These are phyloP conservation scores for Casuarina equisetifolia DNA, from an alignment of 306 rosid genomes.

Conservation along the genomic window DNA sequence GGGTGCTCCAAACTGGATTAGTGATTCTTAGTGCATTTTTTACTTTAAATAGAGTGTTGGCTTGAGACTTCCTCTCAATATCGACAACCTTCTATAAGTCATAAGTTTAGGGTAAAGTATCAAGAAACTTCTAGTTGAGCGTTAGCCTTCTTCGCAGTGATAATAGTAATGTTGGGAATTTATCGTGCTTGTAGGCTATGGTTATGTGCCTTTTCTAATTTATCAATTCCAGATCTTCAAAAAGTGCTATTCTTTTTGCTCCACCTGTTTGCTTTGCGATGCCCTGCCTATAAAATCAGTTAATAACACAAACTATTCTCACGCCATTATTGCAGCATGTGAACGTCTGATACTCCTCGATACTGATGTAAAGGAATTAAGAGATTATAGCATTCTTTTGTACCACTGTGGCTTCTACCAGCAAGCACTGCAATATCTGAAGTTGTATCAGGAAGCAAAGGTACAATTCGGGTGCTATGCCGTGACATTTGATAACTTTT, in stretches of 20 bases:
- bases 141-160: too few species aligned
- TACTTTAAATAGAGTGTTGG: too few species aligned
- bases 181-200: too few species aligned
- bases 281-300: not conserved
- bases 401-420: constrained; percentile 83
- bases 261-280: not conserved
- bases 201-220: too few species aligned
- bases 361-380: constrained; percentile 62
- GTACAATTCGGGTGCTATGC: constrained; percentile 31
- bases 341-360: constrained; percentile 84
- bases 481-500: constrained; percentile 10
- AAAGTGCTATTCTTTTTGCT: not conserved
- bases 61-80: too few species aligned
- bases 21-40: not conserved
- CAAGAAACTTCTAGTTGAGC: too few species aligned
- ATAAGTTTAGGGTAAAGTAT: too few species aligned
- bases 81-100: too few species aligned
- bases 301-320: not conserved
- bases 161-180: too few species aligned
- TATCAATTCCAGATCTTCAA: not conserved
- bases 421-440: constrained; percentile 61
- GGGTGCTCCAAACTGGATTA: not conserved
- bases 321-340: constrained; percentile 57
- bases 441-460: constrained; percentile 54
- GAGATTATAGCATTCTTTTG: constrained; percentile 91